Percentiles rank a stretch among this genome's conserved stretches.
phyloP scores from a whole-genome alignment of 768 basidiomycete genomes.

The Hygrophorus pudorinus region DNA sequence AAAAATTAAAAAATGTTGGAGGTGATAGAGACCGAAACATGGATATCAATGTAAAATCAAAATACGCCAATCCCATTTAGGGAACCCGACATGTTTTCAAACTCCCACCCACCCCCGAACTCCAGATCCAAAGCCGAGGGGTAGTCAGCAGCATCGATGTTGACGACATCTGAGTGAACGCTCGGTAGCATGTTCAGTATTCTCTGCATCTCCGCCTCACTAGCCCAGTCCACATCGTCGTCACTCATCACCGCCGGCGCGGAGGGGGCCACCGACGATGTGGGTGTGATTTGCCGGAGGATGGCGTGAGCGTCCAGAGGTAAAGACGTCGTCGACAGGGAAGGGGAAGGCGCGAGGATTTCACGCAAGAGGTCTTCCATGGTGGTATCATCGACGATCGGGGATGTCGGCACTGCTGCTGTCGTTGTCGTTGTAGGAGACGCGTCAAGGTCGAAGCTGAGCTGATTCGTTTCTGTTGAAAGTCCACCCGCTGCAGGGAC shows the following conservation, averaged over 20 bases:
- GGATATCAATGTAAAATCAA: conserved; percentile 12
- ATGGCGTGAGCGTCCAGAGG: conserved; percentile 16
- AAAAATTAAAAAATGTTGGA: conserved; percentile 13
- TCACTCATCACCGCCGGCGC: conserved; percentile 15
- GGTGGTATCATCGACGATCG: conserved; percentile 42
- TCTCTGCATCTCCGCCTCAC: conserved; percentile 52
- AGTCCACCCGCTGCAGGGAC: conserved; percentile 93
- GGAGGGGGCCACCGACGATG: conserved; percentile 10
- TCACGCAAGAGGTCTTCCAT: conserved; percentile 65
- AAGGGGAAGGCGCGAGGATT: conserved; percentile 49
- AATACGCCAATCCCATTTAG: neutral
- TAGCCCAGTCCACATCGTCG: conserved; percentile 21
- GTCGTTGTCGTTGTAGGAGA: neutral
- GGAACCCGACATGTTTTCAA: too few relatives aligned
- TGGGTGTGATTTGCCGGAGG: conserved; percentile 11
- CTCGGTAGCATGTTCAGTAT: conserved; percentile 43
- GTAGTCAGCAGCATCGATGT: conserved; percentile 4
- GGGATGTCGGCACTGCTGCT: conserved; percentile 12
- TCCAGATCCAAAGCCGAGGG: conserved; percentile 1
- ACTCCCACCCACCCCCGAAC: neutral
- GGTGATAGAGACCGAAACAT: conserved; percentile 10
- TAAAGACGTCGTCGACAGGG: conserved; percentile 14
- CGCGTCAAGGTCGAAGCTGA: neutral
- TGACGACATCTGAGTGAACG: conserved; percentile 12
- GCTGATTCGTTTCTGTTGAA: conserved; percentile 7